A percentile compares a stretch with the other conserved stretches of the same genome.
Evolutionary conservation across 306 rosid species (phyloP).

Genomic region (Begonia masoniana): DNA sequence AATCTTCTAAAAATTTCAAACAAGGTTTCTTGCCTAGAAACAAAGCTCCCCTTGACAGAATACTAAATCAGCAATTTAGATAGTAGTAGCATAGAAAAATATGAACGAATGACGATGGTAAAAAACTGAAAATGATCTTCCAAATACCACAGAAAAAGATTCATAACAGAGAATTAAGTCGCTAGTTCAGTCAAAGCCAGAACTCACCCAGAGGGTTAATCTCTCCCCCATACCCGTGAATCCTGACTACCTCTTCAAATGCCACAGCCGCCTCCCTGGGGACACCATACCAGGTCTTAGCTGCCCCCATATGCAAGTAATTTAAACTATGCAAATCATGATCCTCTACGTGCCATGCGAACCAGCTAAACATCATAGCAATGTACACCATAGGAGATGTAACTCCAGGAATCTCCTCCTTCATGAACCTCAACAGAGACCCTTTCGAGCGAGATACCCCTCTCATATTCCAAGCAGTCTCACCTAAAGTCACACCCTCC

Average conservation of each 20-base stretch:
- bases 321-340: constrained; percentile 96
- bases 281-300: constrained; percentile 96
- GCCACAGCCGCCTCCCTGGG: constrained; percentile 92
- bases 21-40: too few relatives aligned
- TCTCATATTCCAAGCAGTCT: constrained; percentile 95
- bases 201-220: constrained; percentile 93
- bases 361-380: constrained; percentile 98
- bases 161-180: constrained; percentile 15
- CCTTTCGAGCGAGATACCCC: constrained; percentile 75
- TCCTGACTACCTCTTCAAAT: constrained; percentile 87
- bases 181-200: constrained; percentile 9
- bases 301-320: constrained; percentile 85
- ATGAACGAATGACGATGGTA: too few relatives aligned
- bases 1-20: too few relatives aligned
- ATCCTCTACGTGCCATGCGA: constrained; percentile 99
- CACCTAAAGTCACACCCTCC: constrained; percentile 52
- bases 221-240: constrained; percentile 91
- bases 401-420: constrained; percentile 98
- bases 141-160: too few relatives aligned
- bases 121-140: too few relatives aligned
- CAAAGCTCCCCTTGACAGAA: too few relatives aligned
- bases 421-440: constrained; percentile 87
- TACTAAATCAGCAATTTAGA: too few relatives aligned
- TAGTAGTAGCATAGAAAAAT: too few relatives aligned
- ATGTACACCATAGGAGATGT: constrained; percentile 94